phyloP scores from a whole-genome alignment of 2,329 filamentous ascomycete genomes.

The Diplodia scrobiculata region DNA sequence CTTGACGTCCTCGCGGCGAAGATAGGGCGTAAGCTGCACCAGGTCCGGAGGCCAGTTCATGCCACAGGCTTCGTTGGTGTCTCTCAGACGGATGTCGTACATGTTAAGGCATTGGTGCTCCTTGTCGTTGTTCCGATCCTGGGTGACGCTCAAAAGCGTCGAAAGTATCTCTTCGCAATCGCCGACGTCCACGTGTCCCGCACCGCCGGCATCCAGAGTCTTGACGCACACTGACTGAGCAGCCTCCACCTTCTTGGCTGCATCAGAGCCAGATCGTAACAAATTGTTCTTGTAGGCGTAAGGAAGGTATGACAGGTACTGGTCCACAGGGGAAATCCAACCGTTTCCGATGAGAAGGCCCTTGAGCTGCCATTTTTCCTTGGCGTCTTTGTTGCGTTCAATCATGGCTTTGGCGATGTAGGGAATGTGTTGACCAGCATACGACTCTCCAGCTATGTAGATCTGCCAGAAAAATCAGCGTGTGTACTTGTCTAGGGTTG shows the following conservation, averaged over 20 bases:
- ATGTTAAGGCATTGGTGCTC: slow-evolving; percentile 78
- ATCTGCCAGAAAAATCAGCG: slow-evolving; percentile 58
- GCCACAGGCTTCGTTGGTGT: slow-evolving; percentile 75
- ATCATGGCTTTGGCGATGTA: slow-evolving; percentile 93
- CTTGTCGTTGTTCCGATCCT: slow-evolving; percentile 56
- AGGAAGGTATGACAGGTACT: slow-evolving; percentile 84
- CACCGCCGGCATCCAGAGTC: slow-evolving; percentile 60
- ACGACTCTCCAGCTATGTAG: slow-evolving; percentile 94
- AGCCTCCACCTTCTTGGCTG: slow-evolving; percentile 66
- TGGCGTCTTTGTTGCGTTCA: slow-evolving; percentile 71
- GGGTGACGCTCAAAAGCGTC: slow-evolving; percentile 68
- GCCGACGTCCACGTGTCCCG: slow-evolving; percentile 65
- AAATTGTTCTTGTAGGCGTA: slow-evolving; percentile 78
- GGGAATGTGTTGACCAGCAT: slow-evolving; percentile 93
- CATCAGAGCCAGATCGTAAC: slow-evolving; percentile 66
- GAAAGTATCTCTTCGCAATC: slow-evolving; percentile 78
- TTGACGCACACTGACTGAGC: slow-evolving; percentile 69
- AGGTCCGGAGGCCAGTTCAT: slow-evolving; percentile 99
- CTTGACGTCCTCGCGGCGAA: slow-evolving; percentile 77
- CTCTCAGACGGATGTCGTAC: slow-evolving; percentile 89
- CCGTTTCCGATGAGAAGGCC: slow-evolving; percentile 95
- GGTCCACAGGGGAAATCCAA: slow-evolving; percentile 88
- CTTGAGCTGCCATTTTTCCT: slow-evolving; percentile 71
- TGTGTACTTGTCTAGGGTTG: slow-evolving; percentile 31
- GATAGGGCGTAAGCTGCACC: slow-evolving; percentile 73